Conservation (phyloP, 495 filamentous ascomycete genomes). For the Apiosordaria backusii region DNA sequence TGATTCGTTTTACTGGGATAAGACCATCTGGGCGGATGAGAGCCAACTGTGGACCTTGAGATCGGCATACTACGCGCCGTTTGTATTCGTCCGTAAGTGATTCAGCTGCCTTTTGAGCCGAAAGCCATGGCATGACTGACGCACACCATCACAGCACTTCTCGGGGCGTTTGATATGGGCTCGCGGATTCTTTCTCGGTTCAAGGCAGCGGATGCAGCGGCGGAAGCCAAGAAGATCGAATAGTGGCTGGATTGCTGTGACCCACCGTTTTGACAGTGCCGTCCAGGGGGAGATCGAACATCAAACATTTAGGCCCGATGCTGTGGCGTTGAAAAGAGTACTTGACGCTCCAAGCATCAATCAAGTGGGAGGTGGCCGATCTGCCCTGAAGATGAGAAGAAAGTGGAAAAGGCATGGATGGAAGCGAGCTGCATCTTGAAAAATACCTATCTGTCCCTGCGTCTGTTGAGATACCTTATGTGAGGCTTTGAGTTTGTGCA, state of each 20-base stretch:
- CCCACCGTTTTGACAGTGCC: neutral
- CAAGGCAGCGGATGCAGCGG: constrained; percentile 30
- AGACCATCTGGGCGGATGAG: constrained; percentile 37
- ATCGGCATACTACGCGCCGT: constrained; percentile 63
- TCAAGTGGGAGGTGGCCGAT: too few species aligned
- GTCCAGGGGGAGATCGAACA: neutral
- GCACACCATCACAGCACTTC: constrained; percentile 30
- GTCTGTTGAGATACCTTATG: too few species aligned
- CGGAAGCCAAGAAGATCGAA: constrained; percentile 8
- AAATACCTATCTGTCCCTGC: too few species aligned
- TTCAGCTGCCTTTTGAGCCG: neutral
- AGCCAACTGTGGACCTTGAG: constrained; percentile 51
- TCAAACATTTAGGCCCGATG: neutral
- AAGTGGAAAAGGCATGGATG: neutral
- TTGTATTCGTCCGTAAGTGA: constrained; percentile 67
- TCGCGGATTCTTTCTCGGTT: constrained; percentile 36
- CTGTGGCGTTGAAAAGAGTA: neutral
- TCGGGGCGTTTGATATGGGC: constrained; percentile 43
- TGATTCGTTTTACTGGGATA: constrained; percentile 50
- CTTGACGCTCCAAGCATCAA: neutral
- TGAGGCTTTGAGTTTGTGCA: neutral
- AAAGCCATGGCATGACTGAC: constrained; percentile 1
- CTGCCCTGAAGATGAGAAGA: neutral
- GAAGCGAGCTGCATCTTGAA: neutral
- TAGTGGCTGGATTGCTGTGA: neutral